Evolutionary conservation across 106 monocot genomes (phyloP).

Genomic region (Vanilla planifolia): DNA sequence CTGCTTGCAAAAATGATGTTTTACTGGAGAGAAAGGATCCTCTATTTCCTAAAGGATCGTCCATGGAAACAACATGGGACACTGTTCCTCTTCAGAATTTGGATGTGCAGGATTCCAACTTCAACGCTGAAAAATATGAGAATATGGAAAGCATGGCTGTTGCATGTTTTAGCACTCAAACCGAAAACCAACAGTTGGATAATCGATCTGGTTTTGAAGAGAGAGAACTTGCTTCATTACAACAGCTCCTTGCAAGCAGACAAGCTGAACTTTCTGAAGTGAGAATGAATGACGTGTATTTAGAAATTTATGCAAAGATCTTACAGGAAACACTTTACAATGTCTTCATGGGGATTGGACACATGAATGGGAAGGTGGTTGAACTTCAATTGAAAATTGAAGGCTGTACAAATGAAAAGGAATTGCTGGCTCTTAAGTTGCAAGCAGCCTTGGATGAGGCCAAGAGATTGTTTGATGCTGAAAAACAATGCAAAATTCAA

Average conservation of each 20-base stretch:
- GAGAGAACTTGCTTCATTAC: constrained; percentile 15
- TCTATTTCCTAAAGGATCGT: not conserved
- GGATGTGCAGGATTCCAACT: not conserved
- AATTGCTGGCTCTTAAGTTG: constrained; percentile 33
- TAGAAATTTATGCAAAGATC: constrained; percentile 50
- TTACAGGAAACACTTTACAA: constrained; percentile 52
- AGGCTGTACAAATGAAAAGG: constrained; percentile 32
- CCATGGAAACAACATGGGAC: constrained; percentile 8
- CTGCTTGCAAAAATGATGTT: constrained; percentile 9
- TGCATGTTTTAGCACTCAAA: not conserved
- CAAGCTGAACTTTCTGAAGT: constrained; percentile 56
- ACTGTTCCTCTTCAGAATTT: constrained; percentile 1
- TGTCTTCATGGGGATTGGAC: constrained; percentile 21
- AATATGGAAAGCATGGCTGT: not conserved
- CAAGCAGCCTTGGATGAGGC: constrained; percentile 34
- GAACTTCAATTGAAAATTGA: constrained; percentile 42
- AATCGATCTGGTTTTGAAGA: constrained; percentile 25
- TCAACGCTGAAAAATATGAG: constrained; percentile 4
- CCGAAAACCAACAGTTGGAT: constrained; percentile 5
- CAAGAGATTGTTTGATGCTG: constrained; percentile 35
- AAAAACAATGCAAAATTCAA: constrained; percentile 29
- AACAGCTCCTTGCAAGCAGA: constrained; percentile 12
- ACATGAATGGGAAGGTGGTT: constrained; percentile 30
- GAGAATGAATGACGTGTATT: constrained; percentile 27
- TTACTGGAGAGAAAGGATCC: constrained; percentile 4